Evolutionary conservation across 2,329 filamentous ascomycete species (phyloP).

Genomic region (Fusarium sp.): DNA sequence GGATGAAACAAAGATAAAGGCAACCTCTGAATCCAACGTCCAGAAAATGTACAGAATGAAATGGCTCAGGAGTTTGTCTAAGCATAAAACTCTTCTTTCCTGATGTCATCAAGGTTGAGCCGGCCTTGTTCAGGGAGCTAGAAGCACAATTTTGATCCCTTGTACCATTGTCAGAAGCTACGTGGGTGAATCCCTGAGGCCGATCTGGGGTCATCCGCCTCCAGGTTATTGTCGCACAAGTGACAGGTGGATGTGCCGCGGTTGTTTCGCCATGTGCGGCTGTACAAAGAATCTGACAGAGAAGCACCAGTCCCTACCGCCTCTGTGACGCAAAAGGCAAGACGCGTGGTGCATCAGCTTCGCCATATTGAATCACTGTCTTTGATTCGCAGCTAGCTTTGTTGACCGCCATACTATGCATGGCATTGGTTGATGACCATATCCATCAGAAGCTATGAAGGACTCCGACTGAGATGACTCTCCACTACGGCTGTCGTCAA

Average conservation of each 20-base stretch:
- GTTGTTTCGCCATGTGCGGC: slow-evolving; percentile 13
- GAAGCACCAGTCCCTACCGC: neutral
- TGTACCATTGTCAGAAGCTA: neutral
- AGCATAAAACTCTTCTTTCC: neutral
- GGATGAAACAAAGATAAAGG: neutral
- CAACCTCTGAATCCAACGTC: neutral
- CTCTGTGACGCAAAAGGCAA: slow-evolving; percentile 12
- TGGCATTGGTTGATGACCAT: neutral
- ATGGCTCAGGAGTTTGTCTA: neutral
- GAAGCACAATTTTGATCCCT: neutral
- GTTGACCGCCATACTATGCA: neutral
- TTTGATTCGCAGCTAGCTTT: slow-evolving; percentile 6
- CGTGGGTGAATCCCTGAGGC: slow-evolving; percentile 23
- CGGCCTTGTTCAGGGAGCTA: neutral
- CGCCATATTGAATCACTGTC: neutral
- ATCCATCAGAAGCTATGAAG: neutral
- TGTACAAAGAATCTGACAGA: slow-evolving; percentile 1
- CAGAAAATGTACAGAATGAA: neutral
- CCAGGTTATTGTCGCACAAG: slow-evolving; percentile 14
- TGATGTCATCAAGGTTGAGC: neutral
- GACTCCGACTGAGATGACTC: slow-evolving; percentile 5
- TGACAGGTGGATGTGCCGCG: slow-evolving; percentile 19
- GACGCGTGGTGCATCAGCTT: slow-evolving; percentile 4
- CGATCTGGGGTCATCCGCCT: slow-evolving; percentile 26
- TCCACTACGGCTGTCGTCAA: slow-evolving; percentile 22